Evolutionary conservation across 164 flowering plant genomes (phyloP), one percentile per base, ranked within the genome.

Genomic region (Magnolia kwangsiensis): DNA sequence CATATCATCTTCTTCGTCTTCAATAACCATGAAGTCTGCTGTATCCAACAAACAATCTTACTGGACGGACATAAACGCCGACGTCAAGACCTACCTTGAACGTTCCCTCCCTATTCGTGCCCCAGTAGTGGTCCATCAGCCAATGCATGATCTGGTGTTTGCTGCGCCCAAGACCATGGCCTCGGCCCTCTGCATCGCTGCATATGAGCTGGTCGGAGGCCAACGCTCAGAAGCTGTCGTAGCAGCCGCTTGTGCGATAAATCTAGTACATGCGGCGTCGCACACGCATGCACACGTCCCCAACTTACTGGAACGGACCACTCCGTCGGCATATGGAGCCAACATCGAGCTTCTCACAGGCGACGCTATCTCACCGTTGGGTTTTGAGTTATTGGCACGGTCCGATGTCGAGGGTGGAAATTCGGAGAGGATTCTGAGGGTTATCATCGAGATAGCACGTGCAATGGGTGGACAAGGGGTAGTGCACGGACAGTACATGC

Each of bases 121-220:
- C 1, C 94, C 92, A 0, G 74, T 78, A 50, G 29, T 78, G 0
- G 92, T 91, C 20, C 84, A 76, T 58, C 85, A 87, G 81, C 92
- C 97, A 29, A 84, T 91, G 91, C 84, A 81, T 80, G 83, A 89
- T 63, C 64, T 91, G n/a, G 79, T 85, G 66, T 83, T 89, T 71
- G 55, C 90, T 11, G 80, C 94, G 50, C 92, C 92, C 5, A 71
- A 14, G n/a, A 86, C 70, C 84, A 72, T 82, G 7, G 94, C 90
- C 0, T 84, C 97, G 0, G 85, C 93, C 0, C 72, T 93, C 45
- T 87, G 90, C 73, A 23, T 88, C 10, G 97, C 90, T 0, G 85
- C 92, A 0, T 90, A 89, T 49, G 95, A 93, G 82, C 81, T 87
- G 67, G 87, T 90, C 16, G 94, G 94, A 20, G 94, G 91, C 51